These are phyloP conservation scores for Podila verticillata DNA, from an alignment of 192 early-diverging fungal genomes.

Conservation along the genomic window DNA sequence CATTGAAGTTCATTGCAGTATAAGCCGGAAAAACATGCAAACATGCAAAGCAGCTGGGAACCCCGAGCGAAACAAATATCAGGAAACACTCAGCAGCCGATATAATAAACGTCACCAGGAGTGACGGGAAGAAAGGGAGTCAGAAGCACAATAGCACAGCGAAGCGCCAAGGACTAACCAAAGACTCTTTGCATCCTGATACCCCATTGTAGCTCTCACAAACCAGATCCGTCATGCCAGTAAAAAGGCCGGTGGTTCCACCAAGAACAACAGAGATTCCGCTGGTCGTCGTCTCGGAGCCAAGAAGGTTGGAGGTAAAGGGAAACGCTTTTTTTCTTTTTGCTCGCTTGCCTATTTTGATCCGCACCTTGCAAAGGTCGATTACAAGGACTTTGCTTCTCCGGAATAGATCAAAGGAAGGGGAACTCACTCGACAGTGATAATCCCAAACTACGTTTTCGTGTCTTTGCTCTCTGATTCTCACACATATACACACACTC, in stretches of 20 bases:
- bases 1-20: no score
- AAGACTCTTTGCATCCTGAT: neutral
- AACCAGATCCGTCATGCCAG: constrained; percentile 79
- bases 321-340: no score
- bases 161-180: neutral
- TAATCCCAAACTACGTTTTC: neutral
- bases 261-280: constrained; percentile 82
- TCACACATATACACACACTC: neutral
- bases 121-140: neutral
- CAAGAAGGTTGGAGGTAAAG: constrained; percentile 75
- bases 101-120: no score
- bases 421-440: no score
- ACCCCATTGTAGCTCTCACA: constrained; percentile 19
- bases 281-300: constrained; percentile 81
- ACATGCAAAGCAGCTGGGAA: no score
- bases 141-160: neutral
- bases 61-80: no score
- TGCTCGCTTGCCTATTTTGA: neutral
- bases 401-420: no score
- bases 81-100: no score
- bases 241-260: constrained; percentile 81
- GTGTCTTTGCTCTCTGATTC: neutral
- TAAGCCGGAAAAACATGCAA: no score
- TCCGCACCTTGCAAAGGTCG: no score
- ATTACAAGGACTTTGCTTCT: neutral